Evolutionary conservation across 2,329 filamentous ascomycete species (phyloP).

Genomic region (Coniochaeta sp.): DNA sequence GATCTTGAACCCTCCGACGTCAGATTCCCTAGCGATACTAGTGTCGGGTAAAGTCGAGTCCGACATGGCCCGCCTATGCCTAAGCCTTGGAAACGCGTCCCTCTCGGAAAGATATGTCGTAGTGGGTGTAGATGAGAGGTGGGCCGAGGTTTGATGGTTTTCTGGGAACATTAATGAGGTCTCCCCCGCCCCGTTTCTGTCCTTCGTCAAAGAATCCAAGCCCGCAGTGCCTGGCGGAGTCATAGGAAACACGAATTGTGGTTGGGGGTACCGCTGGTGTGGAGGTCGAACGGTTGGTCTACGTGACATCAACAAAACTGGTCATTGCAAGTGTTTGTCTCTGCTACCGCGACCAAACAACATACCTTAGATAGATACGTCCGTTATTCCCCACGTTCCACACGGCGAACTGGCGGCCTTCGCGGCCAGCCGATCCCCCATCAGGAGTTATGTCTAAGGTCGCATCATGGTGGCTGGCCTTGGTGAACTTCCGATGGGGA

Average conservation of each 20-base stretch:
- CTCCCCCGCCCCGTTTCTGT: slow-evolving; percentile 16
- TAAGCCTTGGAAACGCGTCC: slow-evolving; percentile 20
- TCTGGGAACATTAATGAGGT: slow-evolving; percentile 20
- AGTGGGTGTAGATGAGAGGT: slow-evolving; percentile 27
- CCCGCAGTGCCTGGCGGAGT: slow-evolving; percentile 53
- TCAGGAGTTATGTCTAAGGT: slow-evolving; percentile 53
- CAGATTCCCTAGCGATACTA: slow-evolving; percentile 40
- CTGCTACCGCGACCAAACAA: background rate
- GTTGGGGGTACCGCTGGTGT: slow-evolving; percentile 54
- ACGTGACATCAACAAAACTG: slow-evolving; percentile 12
- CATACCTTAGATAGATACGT: slow-evolving; percentile 73
- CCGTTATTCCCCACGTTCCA: slow-evolving; percentile 79
- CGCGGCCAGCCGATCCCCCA: slow-evolving; percentile 50
- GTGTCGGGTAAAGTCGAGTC: slow-evolving; percentile 70
- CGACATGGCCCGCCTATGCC: slow-evolving; percentile 60
- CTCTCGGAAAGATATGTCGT: slow-evolving; percentile 22
- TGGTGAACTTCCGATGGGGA: slow-evolving; percentile 31
- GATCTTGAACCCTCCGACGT: slow-evolving; percentile 67
- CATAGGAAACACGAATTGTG: slow-evolving; percentile 51
- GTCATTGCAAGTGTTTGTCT: background rate
- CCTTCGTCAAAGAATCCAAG: slow-evolving; percentile 36
- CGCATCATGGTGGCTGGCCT: slow-evolving; percentile 48
- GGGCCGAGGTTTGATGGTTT: slow-evolving; percentile 36
- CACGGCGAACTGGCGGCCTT: slow-evolving; percentile 69
- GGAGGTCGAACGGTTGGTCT: slow-evolving; percentile 56